These are phyloP conservation scores for Ascochyta viciae-villosae DNA, from an alignment of 2,329 filamentous ascomycete species.

Conservation along the genomic window DNA sequence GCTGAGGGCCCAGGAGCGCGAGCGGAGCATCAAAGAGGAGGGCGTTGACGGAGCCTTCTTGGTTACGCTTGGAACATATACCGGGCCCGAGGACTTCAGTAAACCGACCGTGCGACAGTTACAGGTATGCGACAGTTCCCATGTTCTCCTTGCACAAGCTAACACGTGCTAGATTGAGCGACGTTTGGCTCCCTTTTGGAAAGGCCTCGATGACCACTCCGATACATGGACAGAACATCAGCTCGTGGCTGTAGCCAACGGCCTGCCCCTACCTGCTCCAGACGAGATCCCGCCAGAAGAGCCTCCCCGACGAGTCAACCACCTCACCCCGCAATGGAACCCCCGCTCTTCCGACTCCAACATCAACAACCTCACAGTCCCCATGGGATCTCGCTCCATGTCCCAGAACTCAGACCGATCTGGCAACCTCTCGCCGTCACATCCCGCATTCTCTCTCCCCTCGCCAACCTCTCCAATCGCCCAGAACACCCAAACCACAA, in stretches of 20 bases:
- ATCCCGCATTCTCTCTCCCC: conserved; percentile 66
- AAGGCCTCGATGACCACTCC: conserved; percentile 86
- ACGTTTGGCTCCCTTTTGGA: conserved; percentile 92
- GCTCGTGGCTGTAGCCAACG: conserved; percentile 87
- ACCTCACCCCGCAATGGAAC: conserved; percentile 46
- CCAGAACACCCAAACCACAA: conserved; percentile 46
- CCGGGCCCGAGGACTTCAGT: conserved; percentile 90
- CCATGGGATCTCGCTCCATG: conserved; percentile 77
- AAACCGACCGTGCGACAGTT: conserved; percentile 87
- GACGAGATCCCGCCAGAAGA: conserved; percentile 81
- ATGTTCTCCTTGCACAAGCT: conserved; percentile 11
- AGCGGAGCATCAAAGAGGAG: conserved; percentile 89
- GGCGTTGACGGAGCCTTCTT: conserved; percentile 93
- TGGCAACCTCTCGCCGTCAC: conserved; percentile 64
- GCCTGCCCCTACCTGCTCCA: conserved; percentile 80
- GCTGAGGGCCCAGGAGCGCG: conserved; percentile 80
- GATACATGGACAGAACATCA: conserved; percentile 93
- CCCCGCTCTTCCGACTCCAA: conserved; percentile 65
- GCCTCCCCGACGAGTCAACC: conserved; percentile 54
- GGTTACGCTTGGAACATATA: conserved; percentile 93
- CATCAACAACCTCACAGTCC: conserved; percentile 77
- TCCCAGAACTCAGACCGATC: conserved; percentile 79
- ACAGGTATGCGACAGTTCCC: conserved; percentile 69
- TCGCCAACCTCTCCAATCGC: conserved; percentile 64
- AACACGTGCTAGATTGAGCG: conserved; percentile 78